Evolutionary conservation across 129 eudicot genomes (phyloP), one percentile per base, ranked within the genome.

Genomic region (Glebionis coronaria): DNA sequence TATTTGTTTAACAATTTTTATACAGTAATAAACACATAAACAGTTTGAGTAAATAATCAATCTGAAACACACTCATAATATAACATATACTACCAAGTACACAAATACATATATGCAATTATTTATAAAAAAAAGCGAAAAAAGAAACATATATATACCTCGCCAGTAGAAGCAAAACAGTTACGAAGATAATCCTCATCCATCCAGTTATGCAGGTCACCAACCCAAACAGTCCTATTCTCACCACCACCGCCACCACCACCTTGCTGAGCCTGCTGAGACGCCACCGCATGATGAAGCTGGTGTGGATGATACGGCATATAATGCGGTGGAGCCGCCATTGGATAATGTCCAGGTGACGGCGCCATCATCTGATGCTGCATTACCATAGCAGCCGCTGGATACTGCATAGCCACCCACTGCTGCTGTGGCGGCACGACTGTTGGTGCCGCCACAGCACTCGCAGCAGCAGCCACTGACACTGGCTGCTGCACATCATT

Each of bases 181-280:
- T 64, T 85, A 2, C 95, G 82, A 8, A 91, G 78, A 62, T 91
- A 91, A 81, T 91, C 92, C 80, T 91, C 97, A 56, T 87, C 97
- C 97, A 91, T 91, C 97, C 97, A 91, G 70, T 70, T 81, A 56
- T 84, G 90, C 14, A 91, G 82, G 67, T 91, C 97, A 10, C 97
- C 97, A 0, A 91, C 95, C 97, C 97, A 91, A 73, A 91, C 83
- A 67, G 95, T 91, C 45, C 83, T 66, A 50, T 91, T 91, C 76
- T 91, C 97, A 2, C 82, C 79, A 20, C 78, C 84, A 8, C 75
- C 81, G 3, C 72, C 47, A 40, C 76, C 51, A 66, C 63, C 90
- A 35, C 59, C 80, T 27, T 70, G 78, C 44, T 49, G 86, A 28
- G 66, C 77, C 58, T 60, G 81, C 44, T 72, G 67, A 44, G n/a